A percentile compares a stretch with the other conserved stretches of the same genome.
Conservation (phyloP, 1,284 basidiomycete species). For the Bondarzewia mesenterica region DNA sequence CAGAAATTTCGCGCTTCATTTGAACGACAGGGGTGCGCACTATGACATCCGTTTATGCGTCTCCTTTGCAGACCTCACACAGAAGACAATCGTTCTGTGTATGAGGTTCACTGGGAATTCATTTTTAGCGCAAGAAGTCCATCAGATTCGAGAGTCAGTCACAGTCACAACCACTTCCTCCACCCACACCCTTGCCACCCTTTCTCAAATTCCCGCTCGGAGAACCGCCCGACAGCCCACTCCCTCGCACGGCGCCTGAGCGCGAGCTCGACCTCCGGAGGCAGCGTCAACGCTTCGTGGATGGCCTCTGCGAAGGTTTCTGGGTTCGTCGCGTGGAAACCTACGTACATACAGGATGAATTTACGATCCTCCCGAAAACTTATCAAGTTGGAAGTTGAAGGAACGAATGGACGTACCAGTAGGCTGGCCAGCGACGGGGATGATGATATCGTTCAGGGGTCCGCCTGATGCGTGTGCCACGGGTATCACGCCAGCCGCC, state of each 20-base stretch:
- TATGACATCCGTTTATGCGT: no score
- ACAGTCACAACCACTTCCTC: slow-evolving; percentile 30
- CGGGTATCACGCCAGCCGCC: slow-evolving; percentile 91
- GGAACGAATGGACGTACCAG: slow-evolving; percentile 39
- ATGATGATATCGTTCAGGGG: slow-evolving; percentile 89
- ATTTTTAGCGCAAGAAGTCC: no score
- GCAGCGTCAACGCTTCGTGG: slow-evolving; percentile 56
- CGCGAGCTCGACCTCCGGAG: slow-evolving; percentile 42
- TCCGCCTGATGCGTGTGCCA: slow-evolving; percentile 90
- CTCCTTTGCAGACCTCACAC: no score
- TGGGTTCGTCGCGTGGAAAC: slow-evolving; percentile 74
- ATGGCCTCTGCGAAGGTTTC: slow-evolving; percentile 69
- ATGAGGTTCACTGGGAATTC: no score
- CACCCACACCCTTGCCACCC: slow-evolving; percentile 66
- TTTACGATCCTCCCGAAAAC: no score
- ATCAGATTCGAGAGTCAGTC: no score
- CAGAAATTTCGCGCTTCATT: no score
- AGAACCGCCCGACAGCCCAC: slow-evolving; percentile 68
- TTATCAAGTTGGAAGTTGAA: slow-evolving; percentile 1
- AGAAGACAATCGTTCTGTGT: no score
- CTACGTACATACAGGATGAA: slow-evolving; percentile 29
- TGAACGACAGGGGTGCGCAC: no score
- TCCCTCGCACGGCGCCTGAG: slow-evolving; percentile 66
- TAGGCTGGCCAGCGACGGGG: slow-evolving; percentile 60
- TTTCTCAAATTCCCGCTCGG: slow-evolving; percentile 67